Evolutionary conservation across 331 rosid genomes (phyloP).

Genomic region (Dryas integrifolia): DNA sequence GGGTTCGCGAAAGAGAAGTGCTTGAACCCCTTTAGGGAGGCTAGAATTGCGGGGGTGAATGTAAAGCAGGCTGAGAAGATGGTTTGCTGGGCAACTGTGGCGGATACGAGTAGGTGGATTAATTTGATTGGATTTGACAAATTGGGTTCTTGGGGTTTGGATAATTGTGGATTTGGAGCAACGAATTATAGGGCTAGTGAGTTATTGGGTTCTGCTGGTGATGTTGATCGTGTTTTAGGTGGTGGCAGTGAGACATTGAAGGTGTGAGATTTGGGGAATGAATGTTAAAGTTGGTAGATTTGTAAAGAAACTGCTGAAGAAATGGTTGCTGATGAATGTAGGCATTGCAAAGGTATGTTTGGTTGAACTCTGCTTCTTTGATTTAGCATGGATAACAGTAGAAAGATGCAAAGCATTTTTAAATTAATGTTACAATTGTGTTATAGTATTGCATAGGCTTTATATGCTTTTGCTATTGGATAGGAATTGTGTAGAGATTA

Average conservation of each 20-base stretch:
- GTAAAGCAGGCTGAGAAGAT: constrained; percentile 40
- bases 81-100: constrained; percentile 43
- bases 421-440: neutral
- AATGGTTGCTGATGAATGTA: neutral
- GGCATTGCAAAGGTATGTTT: constrained; percentile 21
- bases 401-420: neutral
- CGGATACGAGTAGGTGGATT: constrained; percentile 25
- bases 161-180: constrained; percentile 12
- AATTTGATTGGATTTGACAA: constrained; percentile 29
- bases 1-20: constrained; percentile 65
- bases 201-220: constrained; percentile 32
- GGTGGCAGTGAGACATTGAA: constrained; percentile 12
- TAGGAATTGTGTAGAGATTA: neutral
- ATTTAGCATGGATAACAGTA: neutral
- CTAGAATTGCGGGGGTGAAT: constrained; percentile 43
- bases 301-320: neutral
- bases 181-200: constrained; percentile 46
- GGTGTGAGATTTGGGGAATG: neutral
- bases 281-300: neutral
- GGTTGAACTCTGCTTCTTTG: constrained; percentile 5
- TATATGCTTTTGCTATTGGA: neutral
- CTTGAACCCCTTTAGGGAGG: constrained; percentile 60
- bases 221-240: constrained; percentile 29
- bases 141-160: constrained; percentile 18
- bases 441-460: neutral